These are phyloP conservation scores for Daedalea quercina DNA, from an alignment of 768 basidiomycete species.

Conservation along the genomic window DNA sequence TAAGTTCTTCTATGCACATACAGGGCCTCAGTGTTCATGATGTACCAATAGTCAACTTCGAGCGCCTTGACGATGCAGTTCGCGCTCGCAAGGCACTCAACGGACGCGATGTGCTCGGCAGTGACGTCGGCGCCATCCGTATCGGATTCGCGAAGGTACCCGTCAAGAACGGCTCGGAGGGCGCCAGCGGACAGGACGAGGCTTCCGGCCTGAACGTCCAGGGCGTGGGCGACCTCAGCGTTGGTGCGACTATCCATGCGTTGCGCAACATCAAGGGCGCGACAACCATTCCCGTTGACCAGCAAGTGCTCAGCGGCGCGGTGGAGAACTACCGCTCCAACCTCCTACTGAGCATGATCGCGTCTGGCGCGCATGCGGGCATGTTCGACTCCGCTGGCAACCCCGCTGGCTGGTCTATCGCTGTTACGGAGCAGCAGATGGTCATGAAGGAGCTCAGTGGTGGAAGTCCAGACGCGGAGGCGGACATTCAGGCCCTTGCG, in stretches of 20 bases:
- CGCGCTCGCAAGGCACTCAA: constrained; percentile 93
- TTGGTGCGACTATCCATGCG: constrained; percentile 84
- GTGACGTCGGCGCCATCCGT: constrained; percentile 93
- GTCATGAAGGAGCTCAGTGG: constrained; percentile 89
- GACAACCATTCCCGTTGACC: constrained; percentile 83
- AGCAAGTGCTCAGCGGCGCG: constrained; percentile 85
- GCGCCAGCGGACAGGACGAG: constrained; percentile 53
- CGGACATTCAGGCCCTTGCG: constrained; percentile 78
- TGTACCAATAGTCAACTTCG: constrained; percentile 78
- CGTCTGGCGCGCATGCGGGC: constrained; percentile 59
- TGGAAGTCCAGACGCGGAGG: constrained; percentile 71
- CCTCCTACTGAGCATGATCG: constrained; percentile 83
- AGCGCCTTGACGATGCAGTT: constrained; percentile 94
- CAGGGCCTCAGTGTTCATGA: not conserved
- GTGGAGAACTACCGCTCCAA: constrained; percentile 96
- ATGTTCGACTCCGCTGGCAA: constrained; percentile 52
- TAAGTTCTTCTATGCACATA: constrained; percentile 29
- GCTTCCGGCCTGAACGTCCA: constrained; percentile 61
- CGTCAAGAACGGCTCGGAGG: constrained; percentile 77
- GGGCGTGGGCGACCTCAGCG: constrained; percentile 79
- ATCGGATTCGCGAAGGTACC: constrained; percentile 98
- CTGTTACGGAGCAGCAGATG: constrained; percentile 93
- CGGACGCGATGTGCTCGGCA: constrained; percentile 91
- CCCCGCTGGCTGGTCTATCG: constrained; percentile 59
- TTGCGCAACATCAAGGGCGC: constrained; percentile 88